Conservation (phyloP, 2,329 filamentous ascomycete genomes). For the Cytospora chrysosperma region DNA sequence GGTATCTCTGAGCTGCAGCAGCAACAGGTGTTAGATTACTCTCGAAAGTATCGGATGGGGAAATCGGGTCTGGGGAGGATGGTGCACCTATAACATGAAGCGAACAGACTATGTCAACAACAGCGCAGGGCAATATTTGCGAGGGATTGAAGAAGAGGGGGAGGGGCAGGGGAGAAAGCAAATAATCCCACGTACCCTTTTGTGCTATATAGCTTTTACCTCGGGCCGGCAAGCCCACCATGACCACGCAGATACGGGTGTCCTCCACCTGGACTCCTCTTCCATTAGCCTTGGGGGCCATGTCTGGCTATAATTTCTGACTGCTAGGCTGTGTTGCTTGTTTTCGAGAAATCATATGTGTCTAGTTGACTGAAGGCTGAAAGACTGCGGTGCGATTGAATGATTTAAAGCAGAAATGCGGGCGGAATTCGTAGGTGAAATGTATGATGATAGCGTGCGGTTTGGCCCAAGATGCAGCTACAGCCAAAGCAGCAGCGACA, state of each 20-base stretch:
- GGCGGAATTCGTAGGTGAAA: constrained; percentile 13
- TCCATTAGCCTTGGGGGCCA: constrained; percentile 59
- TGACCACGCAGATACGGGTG: constrained; percentile 95
- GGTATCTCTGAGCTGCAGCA: constrained; percentile 76
- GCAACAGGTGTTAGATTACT: constrained; percentile 25
- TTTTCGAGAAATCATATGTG: constrained; percentile 16
- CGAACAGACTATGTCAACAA: constrained; percentile 12
- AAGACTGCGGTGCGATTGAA: constrained; percentile 7
- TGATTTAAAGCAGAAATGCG: constrained; percentile 1
- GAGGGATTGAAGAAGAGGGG: not conserved
- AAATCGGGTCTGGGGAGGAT: constrained; percentile 20
- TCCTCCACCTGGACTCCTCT: constrained; percentile 86
- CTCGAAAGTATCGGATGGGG: constrained; percentile 22
- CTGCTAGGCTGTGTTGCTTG: not conserved
- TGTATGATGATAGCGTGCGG: constrained; percentile 22
- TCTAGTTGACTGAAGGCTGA: not conserved
- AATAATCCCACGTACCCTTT: constrained; percentile 65
- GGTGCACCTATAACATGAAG: constrained; percentile 19
- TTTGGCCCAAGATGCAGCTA: not conserved
- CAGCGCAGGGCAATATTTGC: not conserved
- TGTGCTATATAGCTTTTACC: constrained; percentile 98
- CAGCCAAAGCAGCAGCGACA: not conserved
- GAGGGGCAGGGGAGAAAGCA: not conserved
- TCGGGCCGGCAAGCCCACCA: constrained; percentile 93
- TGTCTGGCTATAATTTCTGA: constrained; percentile 30